Evolutionary conservation across 371 early-diverging fungal genomes (phyloP).

Genomic region (Caulochytrium protostelioides): DNA sequence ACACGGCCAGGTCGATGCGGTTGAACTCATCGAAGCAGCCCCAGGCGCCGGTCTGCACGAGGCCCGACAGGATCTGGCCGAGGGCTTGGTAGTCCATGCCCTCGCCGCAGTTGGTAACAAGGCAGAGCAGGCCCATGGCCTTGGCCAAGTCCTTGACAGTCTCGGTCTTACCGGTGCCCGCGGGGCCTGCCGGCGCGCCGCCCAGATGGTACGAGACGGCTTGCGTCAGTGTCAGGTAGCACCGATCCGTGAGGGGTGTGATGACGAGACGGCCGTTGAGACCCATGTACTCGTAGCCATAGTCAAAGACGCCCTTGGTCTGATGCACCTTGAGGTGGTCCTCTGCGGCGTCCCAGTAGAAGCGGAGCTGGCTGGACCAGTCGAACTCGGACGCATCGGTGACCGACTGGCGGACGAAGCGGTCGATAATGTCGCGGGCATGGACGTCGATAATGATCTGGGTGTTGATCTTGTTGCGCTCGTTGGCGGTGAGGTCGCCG

Average conservation of each 20-base stretch:
- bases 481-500: conserved; percentile 23
- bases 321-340: conserved; percentile 27
- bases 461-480: conserved; percentile 31
- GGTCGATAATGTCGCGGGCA: conserved; percentile 34
- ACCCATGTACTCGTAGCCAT: conserved; percentile 39
- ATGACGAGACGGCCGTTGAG: conserved; percentile 32
- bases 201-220: conserved; percentile 33
- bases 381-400: conserved; percentile 35
- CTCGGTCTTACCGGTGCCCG: conserved; percentile 43
- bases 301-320: conserved; percentile 35
- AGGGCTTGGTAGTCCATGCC: conserved; percentile 36
- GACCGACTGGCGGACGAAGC: conserved; percentile 31
- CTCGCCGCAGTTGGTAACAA: conserved; percentile 44
- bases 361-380: conserved; percentile 32
- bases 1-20: conserved; percentile 28
- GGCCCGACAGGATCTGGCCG: conserved; percentile 34
- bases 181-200: conserved; percentile 32
- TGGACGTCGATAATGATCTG: conserved; percentile 40
- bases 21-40: conserved; percentile 51
- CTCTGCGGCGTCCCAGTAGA: conserved; percentile 24
- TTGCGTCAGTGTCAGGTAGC: conserved; percentile 31
- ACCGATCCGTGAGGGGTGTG: conserved; percentile 32
- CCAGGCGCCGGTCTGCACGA: conserved; percentile 34
- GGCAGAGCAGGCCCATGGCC: conserved; percentile 28
- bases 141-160: conserved; percentile 39